Percentiles rank a stretch among this genome's conserved stretches.
Evolutionary conservation across 352 stramenopile species (phyloP).

Genomic region (Globisporangium nunn): DNA sequence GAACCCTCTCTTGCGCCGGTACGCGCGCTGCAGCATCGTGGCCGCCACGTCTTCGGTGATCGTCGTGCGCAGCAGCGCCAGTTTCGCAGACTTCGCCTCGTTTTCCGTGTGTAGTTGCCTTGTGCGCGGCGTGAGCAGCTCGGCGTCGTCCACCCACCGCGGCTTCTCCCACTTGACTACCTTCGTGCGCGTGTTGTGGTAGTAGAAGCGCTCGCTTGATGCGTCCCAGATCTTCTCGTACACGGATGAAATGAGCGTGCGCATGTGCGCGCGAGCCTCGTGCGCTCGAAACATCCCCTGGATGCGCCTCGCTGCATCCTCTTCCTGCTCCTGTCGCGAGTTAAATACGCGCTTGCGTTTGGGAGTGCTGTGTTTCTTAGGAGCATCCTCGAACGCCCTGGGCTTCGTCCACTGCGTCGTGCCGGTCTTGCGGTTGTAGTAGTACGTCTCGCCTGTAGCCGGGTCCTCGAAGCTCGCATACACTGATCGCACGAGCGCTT

Average conservation of each 20-base stretch:
- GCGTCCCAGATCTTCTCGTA: conserved; percentile 81
- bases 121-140: conserved; percentile 51
- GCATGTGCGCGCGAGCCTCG: conserved; percentile 39
- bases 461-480: conserved; percentile 60
- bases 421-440: conserved; percentile 73
- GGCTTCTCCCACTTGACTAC: conserved; percentile 65
- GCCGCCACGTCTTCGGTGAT: conserved; percentile 35
- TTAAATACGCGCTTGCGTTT: conserved; percentile 9
- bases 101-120: conserved; percentile 11
- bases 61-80: neutral
- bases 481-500: conserved; percentile 43
- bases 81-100: conserved; percentile 4
- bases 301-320: conserved; percentile 26
- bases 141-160: conserved; percentile 52
- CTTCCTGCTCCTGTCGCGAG: conserved; percentile 21
- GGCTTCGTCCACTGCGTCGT: conserved; percentile 65
- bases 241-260: conserved; percentile 51
- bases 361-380: neutral
- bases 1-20: conserved; percentile 39
- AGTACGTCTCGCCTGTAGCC: conserved; percentile 56
- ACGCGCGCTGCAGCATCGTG: conserved; percentile 49
- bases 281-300: conserved; percentile 56
- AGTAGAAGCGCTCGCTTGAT: conserved; percentile 49
- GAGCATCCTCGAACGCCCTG: conserved; percentile 18
- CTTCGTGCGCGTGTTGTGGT: conserved; percentile 70